Percentiles rank a stretch among this genome's conserved stretches.
phyloP scores from a whole-genome alignment of 495 filamentous ascomycete genomes.

The Penicillium dipodomyicola region DNA sequence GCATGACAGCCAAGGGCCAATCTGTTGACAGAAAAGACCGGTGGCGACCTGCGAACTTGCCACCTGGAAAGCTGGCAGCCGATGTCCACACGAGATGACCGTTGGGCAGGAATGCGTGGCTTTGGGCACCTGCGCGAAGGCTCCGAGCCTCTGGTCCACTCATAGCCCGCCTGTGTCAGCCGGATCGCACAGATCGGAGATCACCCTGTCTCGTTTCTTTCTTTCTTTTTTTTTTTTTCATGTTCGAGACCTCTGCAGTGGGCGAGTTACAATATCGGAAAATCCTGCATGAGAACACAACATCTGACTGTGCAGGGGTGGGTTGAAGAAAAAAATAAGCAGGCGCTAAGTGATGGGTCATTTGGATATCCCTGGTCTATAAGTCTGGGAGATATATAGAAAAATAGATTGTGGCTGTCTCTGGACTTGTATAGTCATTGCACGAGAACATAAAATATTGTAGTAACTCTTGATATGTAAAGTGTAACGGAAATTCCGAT shows the following conservation, averaged over 20 bases:
- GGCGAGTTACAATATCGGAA: background rate
- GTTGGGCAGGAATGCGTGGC: constrained; percentile 49
- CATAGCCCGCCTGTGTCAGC: constrained; percentile 24
- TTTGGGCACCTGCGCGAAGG: constrained; percentile 35
- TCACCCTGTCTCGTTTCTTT: constrained; percentile 10
- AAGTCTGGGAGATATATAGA: background rate
- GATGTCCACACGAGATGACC: constrained; percentile 14
- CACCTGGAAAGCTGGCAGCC: constrained; percentile 17
- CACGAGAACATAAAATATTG: background rate
- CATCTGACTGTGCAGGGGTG: background rate
- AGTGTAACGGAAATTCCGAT: background rate
- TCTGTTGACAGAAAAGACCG: constrained; percentile 16
- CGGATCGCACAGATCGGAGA: constrained; percentile 20
- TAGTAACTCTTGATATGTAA: background rate
- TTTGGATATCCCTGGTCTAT: constrained; percentile 1
- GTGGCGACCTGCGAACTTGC: constrained; percentile 22
- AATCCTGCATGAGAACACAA: constrained; percentile 19
- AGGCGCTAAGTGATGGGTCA: background rate
- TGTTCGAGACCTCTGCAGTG: constrained; percentile 9
- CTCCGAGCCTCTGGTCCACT: constrained; percentile 18
- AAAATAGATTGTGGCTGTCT: background rate
- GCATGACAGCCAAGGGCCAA: constrained; percentile 13
- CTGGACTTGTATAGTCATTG: too few species aligned
- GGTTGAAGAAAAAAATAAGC: constrained; percentile 11
- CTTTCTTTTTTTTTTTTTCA: constrained; percentile 6